These are phyloP conservation scores for Xerophyta viscosa DNA, from an alignment of 106 monocot genomes.

Conservation along the genomic window DNA sequence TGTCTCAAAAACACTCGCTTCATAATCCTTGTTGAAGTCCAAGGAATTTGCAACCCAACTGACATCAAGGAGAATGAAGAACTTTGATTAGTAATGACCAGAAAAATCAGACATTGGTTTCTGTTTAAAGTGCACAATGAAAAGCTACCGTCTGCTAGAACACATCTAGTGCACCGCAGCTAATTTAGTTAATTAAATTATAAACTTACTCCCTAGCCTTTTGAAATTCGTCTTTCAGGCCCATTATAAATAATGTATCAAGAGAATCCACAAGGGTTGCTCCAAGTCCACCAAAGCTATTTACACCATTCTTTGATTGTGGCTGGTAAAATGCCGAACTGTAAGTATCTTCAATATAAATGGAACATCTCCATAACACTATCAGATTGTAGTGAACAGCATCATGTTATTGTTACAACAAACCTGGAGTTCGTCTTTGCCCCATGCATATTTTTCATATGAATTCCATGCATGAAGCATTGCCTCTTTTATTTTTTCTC, in stretches of 20 bases:
- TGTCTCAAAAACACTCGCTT: slow-evolving; percentile 96
- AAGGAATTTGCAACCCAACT: slow-evolving; percentile 87
- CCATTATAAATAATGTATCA: slow-evolving; percentile 95
- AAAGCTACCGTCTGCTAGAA: neutral
- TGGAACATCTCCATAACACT: neutral
- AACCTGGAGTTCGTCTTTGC: slow-evolving; percentile 86
- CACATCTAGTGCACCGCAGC: neutral
- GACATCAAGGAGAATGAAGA: slow-evolving; percentile 24
- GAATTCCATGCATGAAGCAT: slow-evolving; percentile 99
- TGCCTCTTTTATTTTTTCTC: slow-evolving; percentile 91
- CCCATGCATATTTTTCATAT: slow-evolving; percentile 90
- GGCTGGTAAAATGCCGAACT: slow-evolving; percentile 53
- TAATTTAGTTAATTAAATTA: neutral
- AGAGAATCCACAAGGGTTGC: slow-evolving; percentile 91
- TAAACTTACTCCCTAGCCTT: slow-evolving; percentile 84
- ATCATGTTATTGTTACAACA: neutral
- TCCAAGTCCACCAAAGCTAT: slow-evolving; percentile 96
- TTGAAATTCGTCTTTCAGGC: slow-evolving; percentile 71
- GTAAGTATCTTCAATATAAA: neutral
- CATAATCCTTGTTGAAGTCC: slow-evolving; percentile 93
- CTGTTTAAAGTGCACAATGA: neutral
- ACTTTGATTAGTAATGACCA: neutral
- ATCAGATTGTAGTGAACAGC: neutral
- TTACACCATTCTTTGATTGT: slow-evolving; percentile 70
- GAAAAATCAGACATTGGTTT: neutral